phyloP scores from a whole-genome alignment of 805 yeast species.

The Metschnikowia peoriensis region DNA sequence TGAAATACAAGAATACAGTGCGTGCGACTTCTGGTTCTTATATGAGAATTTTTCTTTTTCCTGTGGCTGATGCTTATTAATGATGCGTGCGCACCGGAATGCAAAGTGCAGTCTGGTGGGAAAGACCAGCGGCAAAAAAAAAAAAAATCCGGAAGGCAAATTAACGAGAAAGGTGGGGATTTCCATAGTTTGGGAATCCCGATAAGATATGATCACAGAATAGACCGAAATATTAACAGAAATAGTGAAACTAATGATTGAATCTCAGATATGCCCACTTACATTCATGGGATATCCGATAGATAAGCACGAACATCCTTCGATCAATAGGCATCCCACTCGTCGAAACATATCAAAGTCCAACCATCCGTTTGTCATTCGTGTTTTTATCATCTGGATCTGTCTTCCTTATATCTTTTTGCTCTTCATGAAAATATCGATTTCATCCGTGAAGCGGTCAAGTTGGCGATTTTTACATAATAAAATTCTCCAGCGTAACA shows the following conservation, averaged over 20 bases:
- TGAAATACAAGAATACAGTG: not conserved
- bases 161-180: not conserved
- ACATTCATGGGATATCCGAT: too few relatives aligned
- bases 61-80: constrained; percentile 5
- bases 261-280: too few relatives aligned
- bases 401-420: not conserved
- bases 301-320: too few relatives aligned
- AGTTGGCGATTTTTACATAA: not conserved
- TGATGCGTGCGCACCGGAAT: not conserved
- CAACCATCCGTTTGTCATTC: too few relatives aligned
- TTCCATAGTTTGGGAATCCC: not conserved
- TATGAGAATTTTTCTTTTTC: not conserved
- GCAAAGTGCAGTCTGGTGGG: not conserved
- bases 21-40: constrained; percentile 1
- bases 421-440: not conserved
- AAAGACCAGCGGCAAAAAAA: not conserved
- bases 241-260: too few relatives aligned
- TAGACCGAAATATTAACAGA: too few relatives aligned
- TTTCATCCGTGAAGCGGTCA: not conserved
- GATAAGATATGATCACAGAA: too few relatives aligned
- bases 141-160: not conserved
- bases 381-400: not conserved
- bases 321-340: too few relatives aligned
- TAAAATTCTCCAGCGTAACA: not conserved
- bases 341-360: too few relatives aligned